Conservation (phyloP, 257 asterid genomes). For the Solanum megistacrolobum region DNA sequence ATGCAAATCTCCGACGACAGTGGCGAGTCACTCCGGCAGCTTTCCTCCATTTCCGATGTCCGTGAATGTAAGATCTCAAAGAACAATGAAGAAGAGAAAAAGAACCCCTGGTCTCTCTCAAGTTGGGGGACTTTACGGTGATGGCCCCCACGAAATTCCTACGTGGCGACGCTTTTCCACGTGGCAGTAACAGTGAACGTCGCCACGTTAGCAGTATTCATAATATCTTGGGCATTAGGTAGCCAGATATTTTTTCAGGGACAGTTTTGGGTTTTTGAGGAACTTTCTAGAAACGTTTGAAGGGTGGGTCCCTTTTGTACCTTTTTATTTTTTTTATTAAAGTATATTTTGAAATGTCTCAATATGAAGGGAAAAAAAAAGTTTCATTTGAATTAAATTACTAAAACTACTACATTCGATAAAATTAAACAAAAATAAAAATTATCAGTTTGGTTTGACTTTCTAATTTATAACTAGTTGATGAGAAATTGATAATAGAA, state of each 20-base stretch:
- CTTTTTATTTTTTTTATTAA: neutral
- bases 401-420: neutral
- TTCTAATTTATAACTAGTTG: neutral
- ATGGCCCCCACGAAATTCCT: constrained; percentile 21
- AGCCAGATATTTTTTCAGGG: constrained; percentile 37
- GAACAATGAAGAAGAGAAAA: neutral
- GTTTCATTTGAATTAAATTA: too few species aligned
- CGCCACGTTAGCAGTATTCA: constrained; percentile 36
- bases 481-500: neutral
- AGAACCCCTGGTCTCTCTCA: neutral
- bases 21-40: neutral
- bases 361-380: neutral
- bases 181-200: constrained; percentile 20
- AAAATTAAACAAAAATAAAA: too few species aligned
- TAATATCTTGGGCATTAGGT: constrained; percentile 21
- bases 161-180: constrained; percentile 60
- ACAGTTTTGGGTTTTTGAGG: neutral
- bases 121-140: neutral
- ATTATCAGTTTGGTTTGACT: neutral
- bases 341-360: neutral
- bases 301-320: neutral
- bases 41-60: constrained; percentile 14
- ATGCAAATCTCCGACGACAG: neutral
- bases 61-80: constrained; percentile 10
- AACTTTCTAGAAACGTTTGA: neutral